Conservation (phyloP, 345 rosid genomes). For the Citropsis articulata region DNA sequence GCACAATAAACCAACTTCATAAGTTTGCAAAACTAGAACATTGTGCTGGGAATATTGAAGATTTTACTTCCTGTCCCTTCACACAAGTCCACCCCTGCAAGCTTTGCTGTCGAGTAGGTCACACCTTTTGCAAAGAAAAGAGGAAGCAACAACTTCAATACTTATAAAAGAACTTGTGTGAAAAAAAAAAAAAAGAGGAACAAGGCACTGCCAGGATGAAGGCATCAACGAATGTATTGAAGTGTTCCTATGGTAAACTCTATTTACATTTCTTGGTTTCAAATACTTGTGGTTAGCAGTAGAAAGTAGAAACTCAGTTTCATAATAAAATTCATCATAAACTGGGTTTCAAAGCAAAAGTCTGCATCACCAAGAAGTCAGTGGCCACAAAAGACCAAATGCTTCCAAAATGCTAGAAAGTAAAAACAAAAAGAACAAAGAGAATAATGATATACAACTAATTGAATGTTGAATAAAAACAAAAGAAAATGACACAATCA, state of each 20-base stretch:
- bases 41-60: constrained; percentile 25
- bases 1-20: constrained; percentile 27
- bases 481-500: background rate
- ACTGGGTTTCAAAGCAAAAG: background rate
- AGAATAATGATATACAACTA: background rate
- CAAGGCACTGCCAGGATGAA: background rate
- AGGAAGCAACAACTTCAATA: constrained; percentile 33
- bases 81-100: constrained; percentile 37
- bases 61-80: constrained; percentile 38
- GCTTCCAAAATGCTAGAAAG: constrained; percentile 5
- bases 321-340: background rate
- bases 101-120: constrained; percentile 30
- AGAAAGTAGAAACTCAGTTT: constrained; percentile 1
- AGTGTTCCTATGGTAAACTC: background rate
- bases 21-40: constrained; percentile 40
- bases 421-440: background rate
- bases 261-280: background rate
- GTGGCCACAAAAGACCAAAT: constrained; percentile 9
- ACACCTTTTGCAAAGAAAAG: constrained; percentile 39
- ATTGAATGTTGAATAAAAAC: background rate
- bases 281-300: background rate
- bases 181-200: constrained; percentile 9
- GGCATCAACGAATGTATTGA: constrained; percentile 8
- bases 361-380: constrained; percentile 7
- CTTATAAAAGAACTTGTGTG: constrained; percentile 12